Evolutionary conservation across 495 filamentous ascomycete species (phyloP).

Genomic region (Lichenothelia convexa): DNA sequence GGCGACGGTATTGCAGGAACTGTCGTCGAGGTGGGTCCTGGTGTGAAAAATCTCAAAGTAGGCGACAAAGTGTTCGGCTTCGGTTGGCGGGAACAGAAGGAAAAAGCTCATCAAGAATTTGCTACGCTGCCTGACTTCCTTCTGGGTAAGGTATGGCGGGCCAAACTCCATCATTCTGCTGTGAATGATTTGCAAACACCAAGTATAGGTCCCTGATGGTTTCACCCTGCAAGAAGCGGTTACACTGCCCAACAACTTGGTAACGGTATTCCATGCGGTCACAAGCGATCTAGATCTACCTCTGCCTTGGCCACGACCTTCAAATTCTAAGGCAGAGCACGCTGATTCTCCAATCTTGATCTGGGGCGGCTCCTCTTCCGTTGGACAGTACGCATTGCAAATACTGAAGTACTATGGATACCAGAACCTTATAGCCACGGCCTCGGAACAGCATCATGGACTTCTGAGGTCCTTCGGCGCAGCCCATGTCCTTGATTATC

Average conservation of each 20-base stretch:
- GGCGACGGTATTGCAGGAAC: slow-evolving; percentile 24
- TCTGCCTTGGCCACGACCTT: slow-evolving; percentile 29
- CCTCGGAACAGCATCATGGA: slow-evolving; percentile 26
- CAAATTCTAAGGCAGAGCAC: slow-evolving; percentile 14
- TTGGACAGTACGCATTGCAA: slow-evolving; percentile 31
- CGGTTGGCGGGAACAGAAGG: slow-evolving; percentile 17
- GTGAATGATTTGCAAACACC: slow-evolving; percentile 6
- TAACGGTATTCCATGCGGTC: slow-evolving; percentile 32
- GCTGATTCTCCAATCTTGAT: slow-evolving; percentile 25
- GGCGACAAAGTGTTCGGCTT: slow-evolving; percentile 34
- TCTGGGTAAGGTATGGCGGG: slow-evolving; percentile 16
- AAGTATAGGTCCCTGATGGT: slow-evolving; percentile 22
- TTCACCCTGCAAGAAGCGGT: slow-evolving; percentile 26
- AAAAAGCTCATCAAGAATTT: slow-evolving; percentile 30
- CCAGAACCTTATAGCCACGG: slow-evolving; percentile 27
- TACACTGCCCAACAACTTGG: slow-evolving; percentile 31
- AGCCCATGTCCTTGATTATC: slow-evolving; percentile 29
- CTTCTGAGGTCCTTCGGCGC: slow-evolving; percentile 26
- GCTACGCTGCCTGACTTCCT: slow-evolving; percentile 14
- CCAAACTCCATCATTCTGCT: slow-evolving; percentile 3
- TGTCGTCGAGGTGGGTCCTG: slow-evolving; percentile 25
- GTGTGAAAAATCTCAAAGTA: slow-evolving; percentile 21
- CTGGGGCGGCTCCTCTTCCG: slow-evolving; percentile 35
- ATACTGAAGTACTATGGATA: slow-evolving; percentile 33
- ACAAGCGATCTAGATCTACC: slow-evolving; percentile 25